Evolutionary conservation across 2,329 filamentous ascomycete species (phyloP), one percentile per base, ranked within the genome.

Genomic region (Fusarium abutilonis): DNA sequence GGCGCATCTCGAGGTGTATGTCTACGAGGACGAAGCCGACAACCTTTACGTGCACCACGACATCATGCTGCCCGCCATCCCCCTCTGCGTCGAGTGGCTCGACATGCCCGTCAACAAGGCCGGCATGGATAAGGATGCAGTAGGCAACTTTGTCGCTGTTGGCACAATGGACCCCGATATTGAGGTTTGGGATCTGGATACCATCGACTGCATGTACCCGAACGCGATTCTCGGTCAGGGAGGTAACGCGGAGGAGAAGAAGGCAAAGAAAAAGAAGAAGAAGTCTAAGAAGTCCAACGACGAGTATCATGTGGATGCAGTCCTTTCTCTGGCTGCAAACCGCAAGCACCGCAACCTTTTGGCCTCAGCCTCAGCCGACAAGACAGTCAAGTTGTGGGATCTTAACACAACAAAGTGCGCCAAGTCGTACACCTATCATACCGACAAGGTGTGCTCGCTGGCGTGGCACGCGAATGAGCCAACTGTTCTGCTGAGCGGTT

Each of bases 21-120:
- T 99, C 26, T 99, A 98, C 78, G 95, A 99, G 77, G 95, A 98
- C 70, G 87, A 87, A 61, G 91, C 89, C 40, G 95, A 98, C 78
- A 99, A 99, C 75, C 88, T 99, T 60, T 99, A 99, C 76, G 94
- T 99, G 21, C 95, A 99, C 80, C 95, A 99, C 84, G 95, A 99
- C 77, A 96, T 99, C 70, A 98, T 99, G 94, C 85, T 99, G 52
- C 95, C 95, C 29, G 94, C 94, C 21, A 97, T 99, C 73, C 95
- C 95, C 10, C 86, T 99, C 7, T 95, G 92, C 72, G 85, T 98
- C 36, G 95, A 99, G 80, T 99, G 95, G 95, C 79, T 99, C 40
- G 92, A 97, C 74, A 83, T 97, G 52, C 89, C 92, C n/a, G 92
- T 97, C 32, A 89, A 90, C 65, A 92, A 92, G 74, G 77, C 82